phyloP scores from a whole-genome alignment of 2,329 filamentous ascomycete genomes.

The Macrophomina phaseolina region DNA sequence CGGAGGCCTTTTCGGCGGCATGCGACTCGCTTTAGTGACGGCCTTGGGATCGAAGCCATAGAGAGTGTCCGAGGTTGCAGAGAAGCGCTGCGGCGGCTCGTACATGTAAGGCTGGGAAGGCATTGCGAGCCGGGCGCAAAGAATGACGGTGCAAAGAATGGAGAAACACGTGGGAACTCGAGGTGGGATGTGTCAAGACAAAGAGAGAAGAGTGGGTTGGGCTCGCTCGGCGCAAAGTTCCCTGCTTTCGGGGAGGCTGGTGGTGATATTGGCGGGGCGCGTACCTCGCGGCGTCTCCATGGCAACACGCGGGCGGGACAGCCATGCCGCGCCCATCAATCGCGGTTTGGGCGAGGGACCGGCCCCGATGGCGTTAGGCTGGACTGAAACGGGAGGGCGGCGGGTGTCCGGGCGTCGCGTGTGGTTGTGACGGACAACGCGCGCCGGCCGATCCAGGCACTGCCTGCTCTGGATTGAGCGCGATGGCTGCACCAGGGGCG shows the following conservation, averaged over 20 bases:
- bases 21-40: slow-evolving; percentile 79
- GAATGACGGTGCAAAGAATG: slow-evolving; percentile 33
- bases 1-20: slow-evolving; percentile 52
- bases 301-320: slow-evolving; percentile 17
- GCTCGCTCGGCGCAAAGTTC: not conserved
- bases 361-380: slow-evolving; percentile 17
- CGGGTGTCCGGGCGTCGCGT: not conserved
- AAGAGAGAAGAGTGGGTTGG: not conserved
- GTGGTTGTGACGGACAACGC: slow-evolving; percentile 8
- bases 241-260: slow-evolving; percentile 15
- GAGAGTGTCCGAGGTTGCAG: slow-evolving; percentile 57
- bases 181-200: not conserved
- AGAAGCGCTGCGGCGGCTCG: slow-evolving; percentile 58
- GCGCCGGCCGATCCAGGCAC: not conserved
- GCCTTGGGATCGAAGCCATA: slow-evolving; percentile 84
- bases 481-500: not conserved
- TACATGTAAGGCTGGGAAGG: slow-evolving; percentile 75
- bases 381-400: not conserved
- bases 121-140: slow-evolving; percentile 43
- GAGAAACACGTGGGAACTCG: not conserved
- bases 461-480: not conserved
- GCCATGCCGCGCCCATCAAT: slow-evolving; percentile 5
- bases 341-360: not conserved
- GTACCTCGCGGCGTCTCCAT: slow-evolving; percentile 4
- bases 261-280: slow-evolving; percentile 10